These are phyloP conservation scores for Lagenidium giganteum DNA, from an alignment of 352 stramenopile genomes.

Conservation along the genomic window DNA sequence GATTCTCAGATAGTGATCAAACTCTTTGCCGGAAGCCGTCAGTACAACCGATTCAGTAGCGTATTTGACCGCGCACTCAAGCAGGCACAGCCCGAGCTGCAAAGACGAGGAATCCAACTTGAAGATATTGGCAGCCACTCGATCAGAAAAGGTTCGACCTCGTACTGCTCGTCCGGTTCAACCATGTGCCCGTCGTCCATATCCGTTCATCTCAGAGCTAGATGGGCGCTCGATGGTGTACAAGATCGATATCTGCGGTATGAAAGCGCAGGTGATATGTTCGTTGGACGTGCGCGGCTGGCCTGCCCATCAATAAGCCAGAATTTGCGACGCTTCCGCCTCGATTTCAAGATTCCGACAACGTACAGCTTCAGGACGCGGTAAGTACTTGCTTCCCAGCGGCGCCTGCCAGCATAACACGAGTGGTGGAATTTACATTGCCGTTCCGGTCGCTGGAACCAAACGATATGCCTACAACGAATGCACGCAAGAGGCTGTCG, in stretches of 20 bases:
- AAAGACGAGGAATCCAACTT: slow-evolving; percentile 2
- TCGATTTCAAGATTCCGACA: no score
- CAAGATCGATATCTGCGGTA: slow-evolving; percentile 18
- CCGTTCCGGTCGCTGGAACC: no score
- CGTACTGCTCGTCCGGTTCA: slow-evolving; percentile 11
- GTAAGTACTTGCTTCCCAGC: no score
- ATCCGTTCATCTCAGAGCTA: slow-evolving; percentile 10
- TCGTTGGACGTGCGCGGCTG: slow-evolving; percentile 17
- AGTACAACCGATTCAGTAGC: slow-evolving; percentile 9
- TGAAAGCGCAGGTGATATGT: slow-evolving; percentile 11
- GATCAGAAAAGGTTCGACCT: slow-evolving; percentile 16
- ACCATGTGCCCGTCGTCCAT: slow-evolving; percentile 13
- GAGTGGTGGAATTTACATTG: no score
- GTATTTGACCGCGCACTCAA: slow-evolving; percentile 1
- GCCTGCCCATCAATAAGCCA: slow-evolving; percentile 2
- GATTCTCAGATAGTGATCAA: no score
- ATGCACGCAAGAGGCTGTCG: no score
- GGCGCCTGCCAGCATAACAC: no score
- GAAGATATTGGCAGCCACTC: slow-evolving; percentile 12
- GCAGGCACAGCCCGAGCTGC: slow-evolving; percentile 2
- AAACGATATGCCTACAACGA: no score
- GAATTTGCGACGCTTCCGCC: slow-evolving; percentile 15
- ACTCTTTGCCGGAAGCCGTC: slow-evolving; percentile 5
- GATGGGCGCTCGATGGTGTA: slow-evolving; percentile 13
- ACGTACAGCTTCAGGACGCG: no score